Conservation (phyloP, 768 basidiomycete species). For the Xerocomus brunneocitrinus region DNA sequence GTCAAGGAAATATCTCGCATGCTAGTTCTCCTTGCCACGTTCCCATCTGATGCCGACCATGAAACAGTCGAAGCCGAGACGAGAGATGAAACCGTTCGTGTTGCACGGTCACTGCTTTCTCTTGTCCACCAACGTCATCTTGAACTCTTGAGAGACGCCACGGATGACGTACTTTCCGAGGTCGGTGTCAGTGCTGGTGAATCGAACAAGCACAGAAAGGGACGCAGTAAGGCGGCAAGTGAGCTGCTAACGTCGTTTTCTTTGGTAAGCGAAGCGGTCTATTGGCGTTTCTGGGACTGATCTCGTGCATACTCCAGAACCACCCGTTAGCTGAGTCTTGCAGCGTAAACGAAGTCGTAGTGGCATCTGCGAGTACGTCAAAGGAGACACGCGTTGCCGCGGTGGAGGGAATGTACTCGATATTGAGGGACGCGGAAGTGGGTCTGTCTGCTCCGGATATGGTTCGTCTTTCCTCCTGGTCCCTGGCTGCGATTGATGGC, state of each 20-base stretch:
- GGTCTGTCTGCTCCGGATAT: constrained; percentile 35
- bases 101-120: constrained; percentile 41
- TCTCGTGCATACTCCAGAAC: constrained; percentile 11
- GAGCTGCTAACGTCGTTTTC: constrained; percentile 58
- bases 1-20: constrained; percentile 21
- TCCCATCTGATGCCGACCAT: not conserved
- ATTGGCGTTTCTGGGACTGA: not conserved
- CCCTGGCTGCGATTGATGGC: constrained; percentile 3
- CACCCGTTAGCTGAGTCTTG: constrained; percentile 22
- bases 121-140: constrained; percentile 66
- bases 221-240: constrained; percentile 42
- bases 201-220: constrained; percentile 26
- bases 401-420: constrained; percentile 51
- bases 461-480: constrained; percentile 9
- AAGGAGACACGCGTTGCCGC: constrained; percentile 53
- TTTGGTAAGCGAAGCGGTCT: constrained; percentile 36
- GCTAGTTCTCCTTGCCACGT: constrained; percentile 17
- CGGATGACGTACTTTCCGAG: constrained; percentile 35
- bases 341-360: constrained; percentile 39
- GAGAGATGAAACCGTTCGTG: constrained; percentile 4
- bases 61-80: constrained; percentile 1
- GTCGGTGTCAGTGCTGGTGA: constrained; percentile 12
- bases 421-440: constrained; percentile 20
- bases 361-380: constrained; percentile 62
- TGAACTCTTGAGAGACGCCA: constrained; percentile 39